Percentiles rank a stretch among this genome's conserved stretches.
These are phyloP conservation scores for Primulina huaijiensis DNA, from an alignment of 257 asterid species.

Conservation along the genomic window DNA sequence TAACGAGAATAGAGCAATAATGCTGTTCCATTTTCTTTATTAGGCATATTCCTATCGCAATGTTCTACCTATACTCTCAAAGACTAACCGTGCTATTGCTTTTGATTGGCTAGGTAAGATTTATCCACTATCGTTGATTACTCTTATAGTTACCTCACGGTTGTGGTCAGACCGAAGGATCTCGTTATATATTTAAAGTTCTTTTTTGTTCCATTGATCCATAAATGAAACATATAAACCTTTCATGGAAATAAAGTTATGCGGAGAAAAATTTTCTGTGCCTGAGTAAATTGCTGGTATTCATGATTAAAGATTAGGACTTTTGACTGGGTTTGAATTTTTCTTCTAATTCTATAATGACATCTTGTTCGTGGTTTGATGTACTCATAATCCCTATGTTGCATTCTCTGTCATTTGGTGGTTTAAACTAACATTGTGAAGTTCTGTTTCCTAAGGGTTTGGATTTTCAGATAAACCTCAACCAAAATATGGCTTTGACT, in stretches of 20 bases:
- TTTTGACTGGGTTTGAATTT: background rate
- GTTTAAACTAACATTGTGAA: slow-evolving; percentile 6
- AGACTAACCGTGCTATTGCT: slow-evolving; percentile 67
- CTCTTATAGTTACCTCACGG: slow-evolving; percentile 2
- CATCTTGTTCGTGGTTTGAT: background rate
- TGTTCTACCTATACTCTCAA: slow-evolving; percentile 76
- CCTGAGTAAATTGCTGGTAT: no score
- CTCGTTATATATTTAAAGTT: background rate
- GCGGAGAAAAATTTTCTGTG: no score
- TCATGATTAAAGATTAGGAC: background rate
- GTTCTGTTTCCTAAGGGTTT: slow-evolving; percentile 59
- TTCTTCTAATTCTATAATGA: background rate
- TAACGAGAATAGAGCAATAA: slow-evolving; percentile 11
- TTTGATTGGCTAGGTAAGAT: slow-evolving; percentile 89
- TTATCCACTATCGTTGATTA: background rate
- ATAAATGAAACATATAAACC: background rate
- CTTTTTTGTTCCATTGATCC: background rate
- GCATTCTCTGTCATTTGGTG: background rate
- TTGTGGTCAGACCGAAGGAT: background rate
- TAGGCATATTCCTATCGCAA: slow-evolving; percentile 93
- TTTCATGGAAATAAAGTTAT: no score
- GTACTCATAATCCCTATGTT: background rate
- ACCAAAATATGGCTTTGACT: slow-evolving; percentile 86
- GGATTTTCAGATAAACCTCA: slow-evolving; percentile 98
- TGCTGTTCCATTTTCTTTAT: slow-evolving; percentile 21